phyloP scores from a whole-genome alignment of 2,329 filamentous ascomycete genomes.

The Diaporthe longicolla region DNA sequence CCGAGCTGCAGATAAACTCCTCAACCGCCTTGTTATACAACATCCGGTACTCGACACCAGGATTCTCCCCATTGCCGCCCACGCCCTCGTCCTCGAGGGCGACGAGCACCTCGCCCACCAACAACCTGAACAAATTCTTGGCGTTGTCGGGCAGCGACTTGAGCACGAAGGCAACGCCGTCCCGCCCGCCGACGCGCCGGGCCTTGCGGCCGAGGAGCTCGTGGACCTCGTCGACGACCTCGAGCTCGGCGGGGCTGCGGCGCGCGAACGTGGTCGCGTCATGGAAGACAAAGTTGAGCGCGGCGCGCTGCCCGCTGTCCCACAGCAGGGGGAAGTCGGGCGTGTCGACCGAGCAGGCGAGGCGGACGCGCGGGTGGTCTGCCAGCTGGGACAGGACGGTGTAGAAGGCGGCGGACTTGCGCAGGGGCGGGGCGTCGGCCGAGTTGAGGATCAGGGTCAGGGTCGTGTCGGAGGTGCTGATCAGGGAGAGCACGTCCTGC shows the following conservation, averaged over 20 bases:
- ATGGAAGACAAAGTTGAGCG: constrained; percentile 91
- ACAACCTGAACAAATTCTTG: constrained; percentile 84
- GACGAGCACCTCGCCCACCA: constrained; percentile 87
- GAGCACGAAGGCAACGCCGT: constrained; percentile 92
- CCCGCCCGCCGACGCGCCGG: constrained; percentile 85
- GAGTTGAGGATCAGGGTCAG: constrained; percentile 87
- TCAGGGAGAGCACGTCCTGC: constrained; percentile 73
- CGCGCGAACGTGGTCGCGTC: constrained; percentile 92
- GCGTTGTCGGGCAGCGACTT: constrained; percentile 94
- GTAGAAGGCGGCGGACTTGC: constrained; percentile 77
- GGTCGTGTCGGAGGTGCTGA: constrained; percentile 64
- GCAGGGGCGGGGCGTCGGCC: constrained; percentile 84
- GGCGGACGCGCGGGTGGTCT: constrained; percentile 77
- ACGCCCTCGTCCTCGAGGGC: constrained; percentile 74
- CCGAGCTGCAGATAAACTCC: constrained; percentile 96
- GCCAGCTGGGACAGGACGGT: constrained; percentile 82
- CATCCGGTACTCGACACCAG: constrained; percentile 89
- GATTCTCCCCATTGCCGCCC: constrained; percentile 64
- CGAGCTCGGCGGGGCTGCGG: constrained; percentile 77
- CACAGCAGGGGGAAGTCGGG: constrained; percentile 90
- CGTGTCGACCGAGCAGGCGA: constrained; percentile 88
- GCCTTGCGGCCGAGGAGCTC: constrained; percentile 86
- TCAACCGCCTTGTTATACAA: constrained; percentile 96
- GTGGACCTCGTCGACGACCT: constrained; percentile 92
- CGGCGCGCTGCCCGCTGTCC: constrained; percentile 87